Evolutionary conservation across 768 basidiomycete genomes (phyloP).

Genomic region (Kondoa malvinella): DNA sequence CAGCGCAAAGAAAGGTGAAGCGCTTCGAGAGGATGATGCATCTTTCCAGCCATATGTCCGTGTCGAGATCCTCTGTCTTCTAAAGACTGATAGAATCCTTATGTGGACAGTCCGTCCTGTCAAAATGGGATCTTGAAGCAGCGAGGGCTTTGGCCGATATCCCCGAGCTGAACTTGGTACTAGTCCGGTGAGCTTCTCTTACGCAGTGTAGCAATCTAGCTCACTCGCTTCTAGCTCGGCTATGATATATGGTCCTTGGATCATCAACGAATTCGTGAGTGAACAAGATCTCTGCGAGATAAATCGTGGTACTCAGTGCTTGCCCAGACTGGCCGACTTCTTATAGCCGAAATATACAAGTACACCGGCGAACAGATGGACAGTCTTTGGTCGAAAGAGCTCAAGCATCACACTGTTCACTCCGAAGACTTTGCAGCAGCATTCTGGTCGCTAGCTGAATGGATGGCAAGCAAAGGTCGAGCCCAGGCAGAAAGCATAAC

Average conservation of each 20-base stretch:
- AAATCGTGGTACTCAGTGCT: too few species aligned
- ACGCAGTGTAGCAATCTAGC: not conserved
- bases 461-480: not conserved
- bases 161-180: not conserved
- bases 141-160: conserved; percentile 4
- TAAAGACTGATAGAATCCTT: too few species aligned
- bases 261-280: conserved; percentile 9
- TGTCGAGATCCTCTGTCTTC: too few species aligned
- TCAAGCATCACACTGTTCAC: conserved; percentile 1
- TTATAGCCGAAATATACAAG: conserved; percentile 8
- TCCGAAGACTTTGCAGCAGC: conserved; percentile 5
- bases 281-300: not conserved
- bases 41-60: not conserved
- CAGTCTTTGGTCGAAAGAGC: not conserved
- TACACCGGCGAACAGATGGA: conserved; percentile 3
- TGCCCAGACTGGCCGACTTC: not conserved
- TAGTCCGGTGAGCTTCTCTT: not conserved
- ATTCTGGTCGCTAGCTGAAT: not conserved
- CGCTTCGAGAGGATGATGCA: not conserved
- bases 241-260: conserved; percentile 3
- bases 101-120: too few species aligned
- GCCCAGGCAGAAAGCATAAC: not conserved
- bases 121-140: conserved; percentile 2
- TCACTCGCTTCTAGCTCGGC: not conserved
- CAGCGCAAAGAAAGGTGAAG: not conserved